phyloP scores from a whole-genome alignment of 331 rosid species.

The Stylosanthes scabra region DNA sequence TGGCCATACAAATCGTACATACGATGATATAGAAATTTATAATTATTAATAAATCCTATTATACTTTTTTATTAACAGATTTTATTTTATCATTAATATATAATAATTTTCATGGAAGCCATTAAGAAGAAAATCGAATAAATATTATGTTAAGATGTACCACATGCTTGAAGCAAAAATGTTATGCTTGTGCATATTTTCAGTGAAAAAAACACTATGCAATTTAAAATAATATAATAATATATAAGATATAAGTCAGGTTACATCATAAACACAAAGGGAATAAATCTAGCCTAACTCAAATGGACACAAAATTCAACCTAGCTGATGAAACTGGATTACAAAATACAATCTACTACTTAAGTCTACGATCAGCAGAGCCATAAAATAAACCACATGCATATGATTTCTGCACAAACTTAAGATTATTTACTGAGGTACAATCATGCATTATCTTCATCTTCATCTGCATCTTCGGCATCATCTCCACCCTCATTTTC shows the following conservation, averaged over 20 bases:
- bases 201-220: no score
- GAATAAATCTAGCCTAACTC: constrained; percentile 30
- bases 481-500: constrained; percentile 65
- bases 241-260: constrained; percentile 42
- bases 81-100: no score
- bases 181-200: no score
- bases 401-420: constrained; percentile 20
- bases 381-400: constrained; percentile 34
- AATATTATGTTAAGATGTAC: no score
- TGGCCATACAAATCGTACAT: no score
- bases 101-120: no score
- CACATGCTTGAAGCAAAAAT: no score
- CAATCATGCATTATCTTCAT: constrained; percentile 51
- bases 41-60: no score
- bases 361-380: constrained; percentile 33
- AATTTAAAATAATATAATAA: no score
- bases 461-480: constrained; percentile 54
- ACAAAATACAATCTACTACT: constrained; percentile 38
- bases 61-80: no score
- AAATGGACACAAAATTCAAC: constrained; percentile 56
- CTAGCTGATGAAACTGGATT: constrained; percentile 45
- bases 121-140: no score
- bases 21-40: no score
- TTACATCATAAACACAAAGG: constrained; percentile 49
- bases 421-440: constrained; percentile 22